Evolutionary conservation across 2,329 filamentous ascomycete species (phyloP).

Genomic region (Penicillium sp.): DNA sequence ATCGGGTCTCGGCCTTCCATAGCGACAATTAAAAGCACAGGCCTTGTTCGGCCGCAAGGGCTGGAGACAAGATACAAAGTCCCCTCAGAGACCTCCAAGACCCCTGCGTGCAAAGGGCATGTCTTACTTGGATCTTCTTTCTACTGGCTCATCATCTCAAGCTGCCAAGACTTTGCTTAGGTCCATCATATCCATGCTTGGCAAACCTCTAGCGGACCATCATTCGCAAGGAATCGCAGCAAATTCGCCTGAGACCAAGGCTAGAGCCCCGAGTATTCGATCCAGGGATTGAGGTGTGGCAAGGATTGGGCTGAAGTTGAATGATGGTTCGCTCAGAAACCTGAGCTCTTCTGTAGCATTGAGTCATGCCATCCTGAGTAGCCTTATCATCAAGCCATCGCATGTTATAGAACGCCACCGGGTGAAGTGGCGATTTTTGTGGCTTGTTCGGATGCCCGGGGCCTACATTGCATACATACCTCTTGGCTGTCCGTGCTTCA

Average conservation of each 20-base stretch:
- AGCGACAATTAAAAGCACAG: constrained; percentile 24
- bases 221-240: not conserved
- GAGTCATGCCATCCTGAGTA: constrained; percentile 24
- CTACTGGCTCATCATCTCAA: constrained; percentile 1
- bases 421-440: constrained; percentile 20
- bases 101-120: constrained; percentile 29
- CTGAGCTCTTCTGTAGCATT: constrained; percentile 19
- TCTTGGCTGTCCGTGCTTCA: constrained; percentile 8
- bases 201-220: not conserved
- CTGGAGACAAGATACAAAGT: constrained; percentile 5
- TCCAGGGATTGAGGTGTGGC: constrained; percentile 3
- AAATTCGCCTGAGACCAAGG: not conserved
- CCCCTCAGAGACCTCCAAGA: constrained; percentile 22
- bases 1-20: no score
- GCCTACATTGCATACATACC: constrained; percentile 17
- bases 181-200: not conserved
- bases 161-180: constrained; percentile 8
- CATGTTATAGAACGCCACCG: constrained; percentile 14
- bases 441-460: constrained; percentile 15
- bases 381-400: constrained; percentile 10
- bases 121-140: constrained; percentile 12
- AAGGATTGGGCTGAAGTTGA: constrained; percentile 14
- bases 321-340: constrained; percentile 14
- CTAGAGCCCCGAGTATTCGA: constrained; percentile 1
- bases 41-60: constrained; percentile 34